Evolutionary conservation across 176 grass and related monocot species (phyloP), one percentile per base, ranked within the genome.

Genomic region (Triticum monococcum): DNA sequence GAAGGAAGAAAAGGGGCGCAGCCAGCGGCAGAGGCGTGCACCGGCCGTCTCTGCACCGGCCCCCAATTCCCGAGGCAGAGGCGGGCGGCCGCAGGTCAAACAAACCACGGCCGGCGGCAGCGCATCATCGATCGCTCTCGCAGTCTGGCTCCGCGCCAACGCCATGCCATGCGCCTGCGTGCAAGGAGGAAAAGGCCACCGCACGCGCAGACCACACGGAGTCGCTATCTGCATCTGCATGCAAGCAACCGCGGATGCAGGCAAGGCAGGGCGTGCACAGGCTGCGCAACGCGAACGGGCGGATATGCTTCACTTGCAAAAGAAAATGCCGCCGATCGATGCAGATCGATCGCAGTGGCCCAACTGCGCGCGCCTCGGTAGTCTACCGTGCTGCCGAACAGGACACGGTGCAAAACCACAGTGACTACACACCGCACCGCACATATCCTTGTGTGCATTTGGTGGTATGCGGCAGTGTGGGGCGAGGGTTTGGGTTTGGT

Each of bases 1-100:
- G 54, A 6, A 20, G 54, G 3, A 57, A 57, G 3, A 57, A 57
- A 59, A 59, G 7, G 54, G 54, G 54, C 18, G 54, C 54, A 3
- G 54, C 54, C 54, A 22, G 54, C 16, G 18, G 18, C 54, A 87
- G 80, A 90, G 77, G 89, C 85, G 89, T 91, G 89, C 89, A 23
- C 89, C 85, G 80, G 66, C 80, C 85, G 84, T 74, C 80, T 84
- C 1, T 0, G 45, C 43, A 11, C 43, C 75, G 68, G 89, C 60
- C n/a, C 16, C 7, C 85, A 35, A 63, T 86, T 91, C 81, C 89
- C 89, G 68, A 59, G 56, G 50, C 48, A 84, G n/a, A n/a, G n/a
- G 28, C 28, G 0, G 12, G 85, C 71, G 4, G 52, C 5, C 8
- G 17, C 35, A 70, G 67, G 69, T 87, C 89, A 87, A 87, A 71